Evolutionary conservation across 2,329 filamentous ascomycete genomes (phyloP).

Genomic region (Epichloe hybrida): DNA sequence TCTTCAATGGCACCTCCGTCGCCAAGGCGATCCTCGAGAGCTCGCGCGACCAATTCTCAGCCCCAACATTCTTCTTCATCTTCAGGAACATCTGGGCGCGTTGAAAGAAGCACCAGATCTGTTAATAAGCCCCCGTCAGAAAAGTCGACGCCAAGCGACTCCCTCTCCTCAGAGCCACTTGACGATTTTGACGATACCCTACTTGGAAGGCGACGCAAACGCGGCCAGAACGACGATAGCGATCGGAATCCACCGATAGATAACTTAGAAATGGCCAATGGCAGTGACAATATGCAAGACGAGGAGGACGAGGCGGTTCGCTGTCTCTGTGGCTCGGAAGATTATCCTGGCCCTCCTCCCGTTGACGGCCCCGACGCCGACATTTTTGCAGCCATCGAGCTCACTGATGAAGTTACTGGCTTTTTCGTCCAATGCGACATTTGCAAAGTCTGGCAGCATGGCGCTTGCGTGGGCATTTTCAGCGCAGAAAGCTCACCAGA

Average conservation of each 20-base stretch:
- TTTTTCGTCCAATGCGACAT: constrained; percentile 97
- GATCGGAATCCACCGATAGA: constrained; percentile 32
- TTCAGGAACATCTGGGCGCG: constrained; percentile 62
- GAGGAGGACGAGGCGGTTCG: constrained; percentile 90
- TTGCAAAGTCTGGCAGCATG: constrained; percentile 98
- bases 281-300: constrained; percentile 53
- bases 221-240: constrained; percentile 51
- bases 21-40: constrained; percentile 83
- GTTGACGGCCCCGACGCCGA: constrained; percentile 46
- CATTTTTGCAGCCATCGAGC: constrained; percentile 44
- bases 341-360: constrained; percentile 76
- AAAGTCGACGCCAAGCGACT: constrained; percentile 65
- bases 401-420: constrained; percentile 77
- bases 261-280: constrained; percentile 41
- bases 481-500: constrained; percentile 87
- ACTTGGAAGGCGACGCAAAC: constrained; percentile 67
- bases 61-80: constrained; percentile 70
- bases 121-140: constrained; percentile 59
- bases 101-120: constrained; percentile 60
- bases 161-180: constrained; percentile 54
- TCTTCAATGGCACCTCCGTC: constrained; percentile 49
- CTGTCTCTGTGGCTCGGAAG: constrained; percentile 87
- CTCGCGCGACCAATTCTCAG: constrained; percentile 64
- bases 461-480: constrained; percentile 92
- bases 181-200: constrained; percentile 58